Evolutionary conservation across 805 yeast genomes (phyloP).

Genomic region (Babjeviella inositovora): DNA sequence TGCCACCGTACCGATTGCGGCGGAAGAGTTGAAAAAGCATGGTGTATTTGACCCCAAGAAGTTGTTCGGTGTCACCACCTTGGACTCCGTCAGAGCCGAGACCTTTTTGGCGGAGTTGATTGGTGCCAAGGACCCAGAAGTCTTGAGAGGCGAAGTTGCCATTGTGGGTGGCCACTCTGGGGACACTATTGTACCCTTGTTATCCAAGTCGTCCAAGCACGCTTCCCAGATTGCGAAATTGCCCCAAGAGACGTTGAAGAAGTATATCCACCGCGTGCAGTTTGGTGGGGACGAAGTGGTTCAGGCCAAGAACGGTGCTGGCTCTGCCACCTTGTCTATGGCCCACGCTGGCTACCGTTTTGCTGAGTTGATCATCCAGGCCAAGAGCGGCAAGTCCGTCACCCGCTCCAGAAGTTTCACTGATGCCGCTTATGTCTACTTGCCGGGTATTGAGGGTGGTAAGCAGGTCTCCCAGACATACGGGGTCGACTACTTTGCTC

Average conservation of each 20-base stretch:
- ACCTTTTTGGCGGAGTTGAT: conserved; percentile 52
- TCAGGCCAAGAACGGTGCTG: conserved; percentile 72
- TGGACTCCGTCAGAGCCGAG: conserved; percentile 80
- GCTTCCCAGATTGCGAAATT: conserved; percentile 16
- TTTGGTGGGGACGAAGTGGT: conserved; percentile 88
- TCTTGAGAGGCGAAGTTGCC: conserved; percentile 43
- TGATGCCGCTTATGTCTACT: conserved; percentile 33
- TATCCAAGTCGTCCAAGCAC: conserved; percentile 28
- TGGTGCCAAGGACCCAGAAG: conserved; percentile 16
- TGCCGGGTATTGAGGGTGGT: conserved; percentile 38
- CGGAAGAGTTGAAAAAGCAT: conserved; percentile 55
- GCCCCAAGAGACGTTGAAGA: conserved; percentile 5
- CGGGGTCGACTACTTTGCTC: conserved; percentile 26
- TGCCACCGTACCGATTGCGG: conserved; percentile 83
- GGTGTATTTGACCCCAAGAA: conserved; percentile 57
- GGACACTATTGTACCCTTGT: conserved; percentile 81
- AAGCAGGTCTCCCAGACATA: conserved; percentile 17
- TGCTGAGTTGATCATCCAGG: conserved; percentile 48
- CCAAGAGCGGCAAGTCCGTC: conserved; percentile 25
- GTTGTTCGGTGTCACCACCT: conserved; percentile 78
- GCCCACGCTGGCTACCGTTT: conserved; percentile 74
- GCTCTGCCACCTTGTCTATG: conserved; percentile 78
- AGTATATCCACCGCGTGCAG: conserved; percentile 68
- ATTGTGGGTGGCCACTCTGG: conserved; percentile 96
- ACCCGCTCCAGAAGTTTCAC: conserved; percentile 37